Percentiles rank a stretch among this genome's conserved stretches.
Evolutionary conservation across 164 flowering plant genomes (phyloP).

Genomic region (Brasenia schreberi): DNA sequence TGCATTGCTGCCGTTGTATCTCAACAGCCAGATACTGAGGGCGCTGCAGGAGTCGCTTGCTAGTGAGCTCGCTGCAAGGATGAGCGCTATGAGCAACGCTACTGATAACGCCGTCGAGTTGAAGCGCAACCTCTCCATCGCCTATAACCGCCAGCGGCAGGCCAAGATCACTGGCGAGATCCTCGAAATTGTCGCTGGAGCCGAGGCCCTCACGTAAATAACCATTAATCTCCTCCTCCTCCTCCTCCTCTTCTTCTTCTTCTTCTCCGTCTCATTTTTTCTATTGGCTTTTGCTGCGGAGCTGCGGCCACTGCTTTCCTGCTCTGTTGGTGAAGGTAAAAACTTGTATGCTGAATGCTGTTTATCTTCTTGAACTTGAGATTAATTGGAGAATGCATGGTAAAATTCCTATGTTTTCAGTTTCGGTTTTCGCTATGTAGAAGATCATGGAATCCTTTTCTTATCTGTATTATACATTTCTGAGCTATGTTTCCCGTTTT

Average conservation of each 20-base stretch:
- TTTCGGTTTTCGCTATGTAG: no score
- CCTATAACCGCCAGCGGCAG: constrained; percentile 58
- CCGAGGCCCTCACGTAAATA: constrained; percentile 38
- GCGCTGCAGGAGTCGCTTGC: constrained; percentile 84
- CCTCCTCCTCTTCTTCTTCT: background rate
- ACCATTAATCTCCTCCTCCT: no score
- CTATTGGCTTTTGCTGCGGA: background rate
- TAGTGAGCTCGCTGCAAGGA: constrained; percentile 85
- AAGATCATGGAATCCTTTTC: no score
- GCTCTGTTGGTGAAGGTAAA: no score
- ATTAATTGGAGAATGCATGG: no score
- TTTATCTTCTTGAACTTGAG: no score
- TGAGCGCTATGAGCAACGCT: constrained; percentile 82
- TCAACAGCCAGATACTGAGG: constrained; percentile 81
- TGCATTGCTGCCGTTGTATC: constrained; percentile 76
- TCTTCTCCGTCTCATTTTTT: constrained; percentile 2
- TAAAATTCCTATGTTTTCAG: no score
- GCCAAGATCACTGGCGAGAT: constrained; percentile 84
- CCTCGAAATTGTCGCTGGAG: constrained; percentile 91
- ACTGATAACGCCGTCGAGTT: constrained; percentile 76
- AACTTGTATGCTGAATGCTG: background rate
- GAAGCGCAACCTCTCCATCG: constrained; percentile 40
- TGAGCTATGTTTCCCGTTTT: no score
- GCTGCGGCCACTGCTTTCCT: background rate
- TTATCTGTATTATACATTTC: no score